Evolutionary conservation across 164 flowering plant genomes (phyloP).

Genomic region (Vitis riparia): DNA sequence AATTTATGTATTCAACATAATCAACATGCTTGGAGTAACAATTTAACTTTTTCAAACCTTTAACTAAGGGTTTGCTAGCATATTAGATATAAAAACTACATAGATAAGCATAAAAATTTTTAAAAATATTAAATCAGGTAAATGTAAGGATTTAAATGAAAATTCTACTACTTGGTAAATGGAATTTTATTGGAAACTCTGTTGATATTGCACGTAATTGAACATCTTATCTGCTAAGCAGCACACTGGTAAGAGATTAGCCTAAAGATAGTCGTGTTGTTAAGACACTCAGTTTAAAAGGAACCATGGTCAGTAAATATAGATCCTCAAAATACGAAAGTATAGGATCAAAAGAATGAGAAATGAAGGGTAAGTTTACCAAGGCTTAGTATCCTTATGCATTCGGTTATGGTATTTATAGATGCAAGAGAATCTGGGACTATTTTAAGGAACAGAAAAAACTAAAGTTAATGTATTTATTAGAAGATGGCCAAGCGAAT

Average conservation of each 20-base stretch:
- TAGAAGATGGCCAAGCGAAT: background rate
- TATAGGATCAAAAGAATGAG: background rate
- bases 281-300: slow-evolving; percentile 15
- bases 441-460: slow-evolving; percentile 17
- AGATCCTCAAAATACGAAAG: background rate
- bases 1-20: background rate
- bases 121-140: background rate
- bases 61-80: background rate
- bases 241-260: slow-evolving; percentile 21
- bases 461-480: background rate
- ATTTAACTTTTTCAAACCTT: background rate
- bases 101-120: background rate
- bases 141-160: background rate
- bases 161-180: no score
- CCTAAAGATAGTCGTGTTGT: slow-evolving; percentile 6
- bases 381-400: slow-evolving; percentile 65
- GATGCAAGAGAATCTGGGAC: slow-evolving; percentile 55
- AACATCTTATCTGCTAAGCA: slow-evolving; percentile 6
- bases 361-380: slow-evolving; percentile 38
- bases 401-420: slow-evolving; percentile 54
- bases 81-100: background rate
- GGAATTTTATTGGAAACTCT: no score
- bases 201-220: background rate
- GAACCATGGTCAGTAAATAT: slow-evolving; percentile 5
- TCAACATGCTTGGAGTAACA: background rate